Evolutionary conservation across 2,329 filamentous ascomycete genomes (phyloP).

Genomic region (Fusarium sp.): DNA sequence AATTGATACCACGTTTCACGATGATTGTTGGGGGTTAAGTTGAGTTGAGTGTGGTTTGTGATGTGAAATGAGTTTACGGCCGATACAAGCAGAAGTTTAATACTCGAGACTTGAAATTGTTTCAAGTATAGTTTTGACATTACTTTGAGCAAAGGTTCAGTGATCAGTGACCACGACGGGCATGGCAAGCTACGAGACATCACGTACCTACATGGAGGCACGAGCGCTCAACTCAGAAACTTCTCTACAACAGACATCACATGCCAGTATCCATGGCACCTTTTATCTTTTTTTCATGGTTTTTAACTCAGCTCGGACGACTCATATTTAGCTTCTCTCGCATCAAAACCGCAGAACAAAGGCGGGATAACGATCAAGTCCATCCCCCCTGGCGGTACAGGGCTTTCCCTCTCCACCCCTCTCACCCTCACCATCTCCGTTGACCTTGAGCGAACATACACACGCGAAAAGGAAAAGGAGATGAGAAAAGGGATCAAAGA

Average conservation of each 20-base stretch:
- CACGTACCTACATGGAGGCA: neutral
- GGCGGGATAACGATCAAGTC: slow-evolving; percentile 87
- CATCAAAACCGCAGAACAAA: slow-evolving; percentile 43
- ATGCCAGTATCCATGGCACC: slow-evolving; percentile 21
- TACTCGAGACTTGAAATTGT: neutral
- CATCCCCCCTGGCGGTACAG: slow-evolving; percentile 86
- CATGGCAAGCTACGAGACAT: neutral
- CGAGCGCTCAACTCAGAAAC: neutral
- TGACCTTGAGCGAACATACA: slow-evolving; percentile 14
- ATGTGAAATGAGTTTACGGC: neutral
- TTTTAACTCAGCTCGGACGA: slow-evolving; percentile 36
- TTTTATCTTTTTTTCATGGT: slow-evolving; percentile 34
- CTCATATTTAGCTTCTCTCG: slow-evolving; percentile 43
- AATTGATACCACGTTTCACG: slow-evolving; percentile 42
- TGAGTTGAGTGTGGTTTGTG: neutral
- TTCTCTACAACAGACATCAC: neutral
- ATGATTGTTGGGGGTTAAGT: neutral
- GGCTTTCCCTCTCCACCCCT: slow-evolving; percentile 85
- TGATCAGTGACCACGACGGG: neutral
- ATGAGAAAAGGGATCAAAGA: slow-evolving; percentile 26
- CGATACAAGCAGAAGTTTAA: neutral
- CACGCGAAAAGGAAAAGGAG: slow-evolving; percentile 28
- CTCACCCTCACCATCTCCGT: neutral
- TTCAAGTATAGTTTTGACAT: neutral
- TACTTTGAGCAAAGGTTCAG: neutral